Evolutionary conservation across 352 stramenopile species (phyloP), one percentile per base, ranked within the genome.

Genomic region (Phytophthora capsici): DNA sequence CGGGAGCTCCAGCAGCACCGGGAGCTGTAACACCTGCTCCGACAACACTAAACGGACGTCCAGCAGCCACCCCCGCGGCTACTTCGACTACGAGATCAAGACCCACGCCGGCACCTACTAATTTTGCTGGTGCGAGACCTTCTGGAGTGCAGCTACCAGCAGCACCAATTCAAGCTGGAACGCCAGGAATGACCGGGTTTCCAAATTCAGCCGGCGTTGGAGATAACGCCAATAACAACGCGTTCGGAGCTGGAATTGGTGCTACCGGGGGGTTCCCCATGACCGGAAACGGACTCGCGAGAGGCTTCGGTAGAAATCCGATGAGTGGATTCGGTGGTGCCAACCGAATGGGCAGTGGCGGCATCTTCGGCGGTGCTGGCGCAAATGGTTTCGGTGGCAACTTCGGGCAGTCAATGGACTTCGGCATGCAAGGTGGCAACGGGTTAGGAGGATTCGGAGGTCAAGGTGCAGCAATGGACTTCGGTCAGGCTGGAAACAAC

Each of bases 31-130:
- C 66, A 0, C 66, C 59, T 16, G 59, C 66, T 14, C 66, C 59
- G 36, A 70, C 66, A 26, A 70, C 41, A 43, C 12, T 37, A 17
- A n/a, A 17, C 26, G 45, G 43, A 62, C 49, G 47, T 3, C 60
- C 60, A 57, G 60, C 53, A 6, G 34, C 48, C 55, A 70, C 60
- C 1, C 53, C 59, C 14, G 66, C 65, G 19, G 46, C 65, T 4
- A 69, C 65, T 6, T 19, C 23, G 3, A 28, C 58, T 10, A n/a
- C 40, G 4, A 34, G 23, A 61, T 32, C 54, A 16, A 71, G 38
- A 25, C 28, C 57, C 58, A 77, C 45, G 10, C 66, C 52, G 25
- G 54, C 69, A 65, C 59, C 46, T 16, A 73, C 57, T 14, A 61
- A 8, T 23, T 43, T 45, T 34, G 28, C 52, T 26, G 20, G 17